Evolutionary conservation across 768 basidiomycete species (phyloP).

Genomic region (Xerocomellus intermedius): DNA sequence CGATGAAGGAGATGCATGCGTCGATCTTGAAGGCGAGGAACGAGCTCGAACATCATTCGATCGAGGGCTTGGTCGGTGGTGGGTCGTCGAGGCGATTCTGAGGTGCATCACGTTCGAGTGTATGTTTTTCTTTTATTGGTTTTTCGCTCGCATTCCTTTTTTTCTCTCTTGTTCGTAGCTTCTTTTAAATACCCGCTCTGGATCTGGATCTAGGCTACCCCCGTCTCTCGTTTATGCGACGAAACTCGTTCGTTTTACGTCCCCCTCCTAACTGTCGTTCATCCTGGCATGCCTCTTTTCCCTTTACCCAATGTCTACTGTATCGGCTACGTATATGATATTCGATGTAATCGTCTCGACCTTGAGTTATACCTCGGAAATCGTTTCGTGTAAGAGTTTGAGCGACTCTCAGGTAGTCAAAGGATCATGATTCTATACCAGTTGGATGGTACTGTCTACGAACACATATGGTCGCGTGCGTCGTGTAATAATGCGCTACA

Average conservation of each 20-base stretch:
- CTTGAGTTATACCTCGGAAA: background rate
- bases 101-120: slow-evolving; percentile 3
- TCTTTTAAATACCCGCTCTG: slow-evolving; percentile 13
- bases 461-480: background rate
- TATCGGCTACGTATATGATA: slow-evolving; percentile 30
- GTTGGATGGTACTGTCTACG: slow-evolving; percentile 12
- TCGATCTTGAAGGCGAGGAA: slow-evolving; percentile 90
- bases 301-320: slow-evolving; percentile 16
- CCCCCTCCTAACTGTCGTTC: slow-evolving; percentile 3
- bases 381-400: background rate
- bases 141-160: background rate
- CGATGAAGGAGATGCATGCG: slow-evolving; percentile 98
- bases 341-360: slow-evolving; percentile 22
- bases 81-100: slow-evolving; percentile 48
- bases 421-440: slow-evolving; percentile 1
- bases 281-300: slow-evolving; percentile 2
- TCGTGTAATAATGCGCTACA: background rate
- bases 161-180: background rate
- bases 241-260: background rate
- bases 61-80: slow-evolving; percentile 80
- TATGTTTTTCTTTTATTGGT: background rate
- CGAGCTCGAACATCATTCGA: slow-evolving; percentile 94
- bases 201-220: slow-evolving; percentile 14
- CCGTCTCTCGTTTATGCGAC: slow-evolving; percentile 1
- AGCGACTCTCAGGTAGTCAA: too few species aligned